Conservation (phyloP, 179 eudicot species). For the Corrigiola litoralis region DNA sequence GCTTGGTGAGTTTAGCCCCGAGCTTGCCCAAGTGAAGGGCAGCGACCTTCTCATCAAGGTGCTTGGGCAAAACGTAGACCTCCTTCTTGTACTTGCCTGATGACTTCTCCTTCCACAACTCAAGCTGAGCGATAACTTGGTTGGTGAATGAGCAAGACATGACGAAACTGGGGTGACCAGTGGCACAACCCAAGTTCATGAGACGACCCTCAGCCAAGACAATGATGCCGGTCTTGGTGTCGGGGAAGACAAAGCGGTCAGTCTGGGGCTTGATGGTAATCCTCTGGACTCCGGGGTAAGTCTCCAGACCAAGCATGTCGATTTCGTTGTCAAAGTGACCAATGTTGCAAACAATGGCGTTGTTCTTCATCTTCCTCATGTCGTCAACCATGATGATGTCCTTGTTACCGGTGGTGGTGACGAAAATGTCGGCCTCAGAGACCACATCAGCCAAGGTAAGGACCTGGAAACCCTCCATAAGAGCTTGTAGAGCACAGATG, state of each 20-base stretch:
- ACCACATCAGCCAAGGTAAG: slow-evolving; percentile 59
- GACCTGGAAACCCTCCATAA: slow-evolving; percentile 70
- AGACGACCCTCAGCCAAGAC: slow-evolving; percentile 75
- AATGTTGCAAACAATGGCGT: slow-evolving; percentile 83
- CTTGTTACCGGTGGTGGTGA: slow-evolving; percentile 84
- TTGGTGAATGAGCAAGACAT: slow-evolving; percentile 89
- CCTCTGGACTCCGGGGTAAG: slow-evolving; percentile 65
- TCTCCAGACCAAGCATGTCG: slow-evolving; percentile 75
- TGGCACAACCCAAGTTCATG: slow-evolving; percentile 86
- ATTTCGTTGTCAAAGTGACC: slow-evolving; percentile 87
- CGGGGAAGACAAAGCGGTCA: slow-evolving; percentile 67
- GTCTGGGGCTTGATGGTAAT: slow-evolving; percentile 86
- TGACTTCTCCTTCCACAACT: slow-evolving; percentile 69
- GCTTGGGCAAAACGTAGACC: slow-evolving; percentile 79
- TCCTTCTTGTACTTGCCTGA: slow-evolving; percentile 67
- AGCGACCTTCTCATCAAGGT: slow-evolving; percentile 83
- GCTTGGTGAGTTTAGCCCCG: slow-evolving; percentile 69
- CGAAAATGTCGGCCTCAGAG: slow-evolving; percentile 70
- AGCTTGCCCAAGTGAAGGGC: slow-evolving; percentile 74
- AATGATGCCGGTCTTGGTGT: slow-evolving; percentile 56
- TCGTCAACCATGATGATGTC: slow-evolving; percentile 78
- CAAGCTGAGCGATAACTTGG: slow-evolving; percentile 79
- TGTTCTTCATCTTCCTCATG: slow-evolving; percentile 88
- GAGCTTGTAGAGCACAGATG: slow-evolving; percentile 78
- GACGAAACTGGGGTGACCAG: slow-evolving; percentile 81